Base-by-base conservation (phyloP, 495 filamentous ascomycete genomes). In the Penicillium mononematosum region DNA sequence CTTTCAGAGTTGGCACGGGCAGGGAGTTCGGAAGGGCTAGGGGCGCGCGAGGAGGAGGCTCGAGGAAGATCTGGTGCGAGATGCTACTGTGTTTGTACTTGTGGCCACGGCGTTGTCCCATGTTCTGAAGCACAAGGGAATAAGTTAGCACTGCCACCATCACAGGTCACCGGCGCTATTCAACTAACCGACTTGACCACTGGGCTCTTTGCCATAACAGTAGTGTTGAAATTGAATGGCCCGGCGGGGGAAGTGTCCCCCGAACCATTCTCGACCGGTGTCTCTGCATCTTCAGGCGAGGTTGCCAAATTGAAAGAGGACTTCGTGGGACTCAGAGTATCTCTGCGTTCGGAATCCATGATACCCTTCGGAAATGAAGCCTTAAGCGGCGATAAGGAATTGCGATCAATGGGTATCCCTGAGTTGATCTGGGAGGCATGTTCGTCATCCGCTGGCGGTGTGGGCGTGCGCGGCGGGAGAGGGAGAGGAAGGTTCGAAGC, bases 21-120 rank as follows among this genome's bases (percentile, higher is more conserved):
- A 98, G 82, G 16, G 92, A 93, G 49, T 93, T 90, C n/a, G 94
- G 94, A 0, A 98, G 81, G 12, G 89, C 87, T 24, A 97, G 83
- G 1, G 94, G 94, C 2, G 92, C 88, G 36, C 92, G 82, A 4
- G 88, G 88, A 2, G 90, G 85, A n/a, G 94, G 94, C 68, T 96
- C 91, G 63, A 95, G 88, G 77, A 98, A 96, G 68, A 98, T 92
- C 70, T 96, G 91, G 69, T 97, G 93, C 20, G 90, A 96, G 49
- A 98, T 90, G 65, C 89, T 94, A 68, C 89, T 93, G 77, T 98
- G 94, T 61, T 96, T 96, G 81, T 98, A 98, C 67, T 94, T 92
- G 77, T 98, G 94, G 29, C 94, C 94, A 52, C 92, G 88, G 54
- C 94, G 85, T 71, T 96, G 91, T 60, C 93, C 94, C 63, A 97